Conservation (phyloP, 768 basidiomycete species). For the Mycena rosella region DNA sequence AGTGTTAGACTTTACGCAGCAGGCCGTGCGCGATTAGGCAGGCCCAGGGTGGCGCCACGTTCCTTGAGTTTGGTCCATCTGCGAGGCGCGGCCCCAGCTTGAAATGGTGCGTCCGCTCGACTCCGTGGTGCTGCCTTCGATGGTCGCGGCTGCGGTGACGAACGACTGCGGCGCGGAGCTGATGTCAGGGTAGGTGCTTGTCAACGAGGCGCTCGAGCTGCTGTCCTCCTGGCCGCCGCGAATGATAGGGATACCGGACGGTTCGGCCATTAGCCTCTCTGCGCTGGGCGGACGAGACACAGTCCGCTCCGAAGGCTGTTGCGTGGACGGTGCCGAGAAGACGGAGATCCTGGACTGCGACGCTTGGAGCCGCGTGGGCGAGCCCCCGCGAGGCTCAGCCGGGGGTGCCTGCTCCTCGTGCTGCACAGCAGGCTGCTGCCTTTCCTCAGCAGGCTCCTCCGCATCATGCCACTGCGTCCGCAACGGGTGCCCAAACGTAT, state of each 20-base stretch:
- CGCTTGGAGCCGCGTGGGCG: slow-evolving; percentile 18
- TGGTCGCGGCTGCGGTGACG: slow-evolving; percentile 73
- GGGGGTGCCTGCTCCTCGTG: no score
- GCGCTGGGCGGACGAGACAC: slow-evolving; percentile 32
- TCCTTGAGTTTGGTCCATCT: slow-evolving; percentile 52
- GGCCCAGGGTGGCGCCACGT: slow-evolving; percentile 35
- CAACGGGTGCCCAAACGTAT: slow-evolving; percentile 80
- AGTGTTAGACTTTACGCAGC: slow-evolving; percentile 25
- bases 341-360: slow-evolving; percentile 28
- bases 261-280: slow-evolving; percentile 32
- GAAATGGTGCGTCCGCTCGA: slow-evolving; percentile 60
- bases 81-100: slow-evolving; percentile 62
- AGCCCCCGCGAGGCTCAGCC: slow-evolving; percentile 11
- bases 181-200: slow-evolving; percentile 67
- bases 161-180: slow-evolving; percentile 80
- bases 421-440: no score
- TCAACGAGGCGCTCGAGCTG: slow-evolving; percentile 36
- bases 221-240: slow-evolving; percentile 29
- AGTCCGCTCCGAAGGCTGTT: slow-evolving; percentile 35
- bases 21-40: slow-evolving; percentile 23
- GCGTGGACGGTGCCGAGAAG: slow-evolving; percentile 31
- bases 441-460: no score
- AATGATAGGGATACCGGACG: slow-evolving; percentile 44
- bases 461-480: slow-evolving; percentile 51
- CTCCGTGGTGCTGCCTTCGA: slow-evolving; percentile 66